These are phyloP conservation scores for Capsicum pubescens DNA, from an alignment of 257 asterid species.

Conservation along the genomic window DNA sequence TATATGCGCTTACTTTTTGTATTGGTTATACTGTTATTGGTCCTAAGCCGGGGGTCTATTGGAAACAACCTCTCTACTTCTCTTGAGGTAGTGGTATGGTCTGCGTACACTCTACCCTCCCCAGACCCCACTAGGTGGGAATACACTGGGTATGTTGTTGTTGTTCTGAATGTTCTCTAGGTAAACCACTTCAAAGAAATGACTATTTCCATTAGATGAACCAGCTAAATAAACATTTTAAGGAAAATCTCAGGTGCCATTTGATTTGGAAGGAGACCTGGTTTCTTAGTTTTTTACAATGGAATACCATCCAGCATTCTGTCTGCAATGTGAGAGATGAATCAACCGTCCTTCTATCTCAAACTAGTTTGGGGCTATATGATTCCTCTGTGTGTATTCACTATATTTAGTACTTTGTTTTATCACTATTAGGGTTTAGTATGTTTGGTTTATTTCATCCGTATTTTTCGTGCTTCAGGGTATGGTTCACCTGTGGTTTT, in stretches of 20 bases:
- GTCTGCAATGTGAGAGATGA: not conserved
- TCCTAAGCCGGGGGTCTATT: no score
- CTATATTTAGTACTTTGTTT: not conserved
- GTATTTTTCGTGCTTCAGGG: constrained; percentile 50
- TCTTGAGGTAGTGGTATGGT: no score
- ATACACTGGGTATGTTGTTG: no score
- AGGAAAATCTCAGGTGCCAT: not conserved
- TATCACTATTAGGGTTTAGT: not conserved
- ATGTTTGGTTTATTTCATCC: constrained; percentile 29
- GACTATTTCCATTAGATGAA: not conserved
- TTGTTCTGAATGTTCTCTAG: no score
- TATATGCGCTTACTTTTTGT: no score
- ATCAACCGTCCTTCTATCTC: no score
- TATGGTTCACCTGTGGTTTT: constrained; percentile 47
- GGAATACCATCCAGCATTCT: not conserved
- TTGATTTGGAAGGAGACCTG: not conserved
- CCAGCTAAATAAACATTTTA: not conserved
- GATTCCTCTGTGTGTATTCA: not conserved
- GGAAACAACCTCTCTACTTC: no score
- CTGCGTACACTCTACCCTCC: no score
- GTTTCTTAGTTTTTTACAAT: not conserved
- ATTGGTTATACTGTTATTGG: no score
- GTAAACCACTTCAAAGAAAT: not conserved
- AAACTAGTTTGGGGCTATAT: not conserved
- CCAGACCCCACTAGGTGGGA: no score